Conservation (phyloP, 768 basidiomycete species). For the Pleurotus tuoliensis region DNA sequence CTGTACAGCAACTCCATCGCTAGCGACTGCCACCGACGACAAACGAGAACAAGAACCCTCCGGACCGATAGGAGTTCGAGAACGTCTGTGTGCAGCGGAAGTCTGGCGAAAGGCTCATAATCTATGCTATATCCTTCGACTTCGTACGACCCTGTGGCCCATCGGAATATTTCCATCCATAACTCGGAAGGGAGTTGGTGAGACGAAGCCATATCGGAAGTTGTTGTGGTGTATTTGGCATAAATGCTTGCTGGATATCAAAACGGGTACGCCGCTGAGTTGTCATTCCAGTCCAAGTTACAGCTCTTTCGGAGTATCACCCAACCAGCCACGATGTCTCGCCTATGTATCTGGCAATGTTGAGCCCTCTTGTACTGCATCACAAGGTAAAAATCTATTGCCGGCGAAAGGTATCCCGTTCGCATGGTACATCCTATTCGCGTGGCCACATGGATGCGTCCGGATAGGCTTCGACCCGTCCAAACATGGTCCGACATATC, state of each 20-base stretch:
- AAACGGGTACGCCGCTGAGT: background rate
- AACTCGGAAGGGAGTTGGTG: conserved; percentile 44
- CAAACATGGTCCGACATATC: background rate
- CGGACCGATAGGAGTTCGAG: conserved; percentile 22
- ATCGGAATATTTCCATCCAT: conserved; percentile 49
- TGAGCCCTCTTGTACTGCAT: background rate
- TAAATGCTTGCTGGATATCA: background rate
- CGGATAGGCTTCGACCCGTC: background rate
- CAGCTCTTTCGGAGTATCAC: background rate
- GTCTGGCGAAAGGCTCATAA: conserved; percentile 47
- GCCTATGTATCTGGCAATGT: background rate
- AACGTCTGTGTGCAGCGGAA: conserved; percentile 21
- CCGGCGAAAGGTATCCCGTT: background rate
- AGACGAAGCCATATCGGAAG: background rate
- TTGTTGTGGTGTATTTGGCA: conserved; percentile 13
- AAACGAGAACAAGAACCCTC: conserved; percentile 25
- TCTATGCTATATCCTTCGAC: conserved; percentile 18
- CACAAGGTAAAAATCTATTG: background rate
- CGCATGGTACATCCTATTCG: background rate
- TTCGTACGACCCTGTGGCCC: conserved; percentile 30
- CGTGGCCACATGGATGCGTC: background rate
- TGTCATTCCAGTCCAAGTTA: background rate
- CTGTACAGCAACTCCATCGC: conserved; percentile 5
- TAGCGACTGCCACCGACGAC: conserved; percentile 7
- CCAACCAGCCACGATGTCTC: background rate